Percentiles rank a stretch among this genome's conserved stretches.
phyloP scores from a whole-genome alignment of 1,284 basidiomycete species.

The Exobasidium cylindrosporum region DNA sequence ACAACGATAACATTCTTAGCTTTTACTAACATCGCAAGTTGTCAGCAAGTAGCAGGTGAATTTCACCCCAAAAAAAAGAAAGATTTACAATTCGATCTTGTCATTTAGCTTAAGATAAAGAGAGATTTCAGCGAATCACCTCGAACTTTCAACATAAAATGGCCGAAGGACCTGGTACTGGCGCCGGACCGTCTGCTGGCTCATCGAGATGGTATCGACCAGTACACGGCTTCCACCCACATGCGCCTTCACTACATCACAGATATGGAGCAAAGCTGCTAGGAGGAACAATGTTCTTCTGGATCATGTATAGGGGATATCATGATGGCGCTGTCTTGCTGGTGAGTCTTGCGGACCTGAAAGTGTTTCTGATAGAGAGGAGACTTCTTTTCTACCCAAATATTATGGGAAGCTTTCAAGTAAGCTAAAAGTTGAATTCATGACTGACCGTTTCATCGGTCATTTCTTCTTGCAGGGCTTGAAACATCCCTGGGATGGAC shows the following conservation, averaged over 20 bases:
- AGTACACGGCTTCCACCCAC: constrained; percentile 46
- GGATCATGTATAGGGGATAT: constrained; percentile 52
- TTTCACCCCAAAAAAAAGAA: no score
- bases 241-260: constrained; percentile 48
- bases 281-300: constrained; percentile 55
- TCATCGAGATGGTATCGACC: constrained; percentile 40
- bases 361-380: no score
- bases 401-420: not conserved
- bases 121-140: no score
- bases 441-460: not conserved
- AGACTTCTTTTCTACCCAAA: no score
- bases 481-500: constrained; percentile 47
- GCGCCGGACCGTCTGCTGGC: not conserved
- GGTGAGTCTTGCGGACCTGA: constrained; percentile 31
- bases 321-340: constrained; percentile 53
- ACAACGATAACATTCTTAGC: no score
- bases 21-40: no score
- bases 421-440: not conserved
- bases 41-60: no score
- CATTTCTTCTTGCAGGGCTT: constrained; percentile 29
- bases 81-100: no score
- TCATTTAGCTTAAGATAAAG: no score
- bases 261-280: constrained; percentile 45
- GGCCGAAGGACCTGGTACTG: constrained; percentile 5
- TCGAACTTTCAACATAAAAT: not conserved